Conservation (phyloP, 2,329 filamentous ascomycete species). For the Trichoderma citrinoviride region DNA sequence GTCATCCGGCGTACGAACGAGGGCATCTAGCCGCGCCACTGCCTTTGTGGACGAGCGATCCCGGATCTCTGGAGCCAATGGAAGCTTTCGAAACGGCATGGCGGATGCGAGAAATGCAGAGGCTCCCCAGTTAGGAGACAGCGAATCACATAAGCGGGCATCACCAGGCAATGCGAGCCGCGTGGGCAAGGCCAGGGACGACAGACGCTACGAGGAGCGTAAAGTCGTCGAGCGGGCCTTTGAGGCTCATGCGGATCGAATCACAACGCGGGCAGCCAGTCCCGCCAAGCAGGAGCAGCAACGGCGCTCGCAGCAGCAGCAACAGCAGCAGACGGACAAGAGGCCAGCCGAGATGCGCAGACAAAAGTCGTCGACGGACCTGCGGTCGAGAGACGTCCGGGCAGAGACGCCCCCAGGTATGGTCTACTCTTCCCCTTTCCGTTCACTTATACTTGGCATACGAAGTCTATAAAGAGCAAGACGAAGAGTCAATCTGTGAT, state of each 20-base stretch:
- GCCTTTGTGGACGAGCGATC: slow-evolving; percentile 36
- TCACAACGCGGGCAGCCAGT: slow-evolving; percentile 59
- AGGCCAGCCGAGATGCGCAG: slow-evolving; percentile 39
- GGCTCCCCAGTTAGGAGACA: slow-evolving; percentile 36
- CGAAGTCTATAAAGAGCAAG: no score
- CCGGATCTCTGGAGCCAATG: slow-evolving; percentile 38
- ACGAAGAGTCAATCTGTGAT: not conserved
- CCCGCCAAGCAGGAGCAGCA: slow-evolving; percentile 53
- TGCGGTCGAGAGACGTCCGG: slow-evolving; percentile 44
- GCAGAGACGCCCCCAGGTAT: slow-evolving; percentile 52
- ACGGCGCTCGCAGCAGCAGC: slow-evolving; percentile 39
- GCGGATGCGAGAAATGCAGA: slow-evolving; percentile 39
- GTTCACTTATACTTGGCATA: no score
- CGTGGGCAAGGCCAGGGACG: slow-evolving; percentile 44
- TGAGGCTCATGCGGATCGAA: slow-evolving; percentile 61
- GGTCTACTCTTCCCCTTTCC: slow-evolving; percentile 16
- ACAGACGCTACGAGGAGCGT: slow-evolving; percentile 49
- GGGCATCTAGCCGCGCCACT: slow-evolving; percentile 47
- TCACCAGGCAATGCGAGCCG: slow-evolving; percentile 57
- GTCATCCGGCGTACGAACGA: slow-evolving; percentile 40
- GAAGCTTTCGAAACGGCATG: slow-evolving; percentile 36
- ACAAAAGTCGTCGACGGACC: slow-evolving; percentile 45
- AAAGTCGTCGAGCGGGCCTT: slow-evolving; percentile 54
- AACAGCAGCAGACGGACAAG: slow-evolving; percentile 44
- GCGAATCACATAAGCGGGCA: slow-evolving; percentile 54